Conservation (phyloP, 352 stramenopile genomes). For the Globisporangium ultimum region DNA sequence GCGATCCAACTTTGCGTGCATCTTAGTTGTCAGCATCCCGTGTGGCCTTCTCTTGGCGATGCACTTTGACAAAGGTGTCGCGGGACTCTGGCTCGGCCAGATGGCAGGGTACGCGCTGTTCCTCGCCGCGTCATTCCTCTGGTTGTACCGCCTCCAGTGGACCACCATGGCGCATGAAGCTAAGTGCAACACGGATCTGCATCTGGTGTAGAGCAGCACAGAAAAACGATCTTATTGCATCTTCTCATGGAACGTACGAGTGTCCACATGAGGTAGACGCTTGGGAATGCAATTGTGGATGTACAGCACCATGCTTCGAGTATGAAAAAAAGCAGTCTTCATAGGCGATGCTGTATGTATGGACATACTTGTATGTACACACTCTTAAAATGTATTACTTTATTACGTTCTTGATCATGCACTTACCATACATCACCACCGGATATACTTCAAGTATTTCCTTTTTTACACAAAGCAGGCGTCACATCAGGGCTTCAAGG, state of each 20-base stretch:
- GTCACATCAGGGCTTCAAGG: background rate
- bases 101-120: constrained; percentile 14
- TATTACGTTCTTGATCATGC: too few relatives aligned
- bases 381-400: too few relatives aligned
- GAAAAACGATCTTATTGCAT: too few relatives aligned
- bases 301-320: too few relatives aligned
- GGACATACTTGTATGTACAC: too few relatives aligned
- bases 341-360: too few relatives aligned
- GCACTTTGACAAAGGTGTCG: constrained; percentile 13
- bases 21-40: constrained; percentile 22
- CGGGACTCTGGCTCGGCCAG: constrained; percentile 24
- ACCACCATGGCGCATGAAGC: constrained; percentile 8
- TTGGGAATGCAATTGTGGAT: too few relatives aligned
- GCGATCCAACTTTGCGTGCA: constrained; percentile 16
- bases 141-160: constrained; percentile 15
- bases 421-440: too few relatives aligned
- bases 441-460: background rate
- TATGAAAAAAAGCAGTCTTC: too few relatives aligned
- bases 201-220: background rate
- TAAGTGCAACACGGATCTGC: constrained; percentile 13
- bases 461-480: background rate
- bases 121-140: constrained; percentile 11
- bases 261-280: too few relatives aligned
- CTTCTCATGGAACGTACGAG: too few relatives aligned
- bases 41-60: constrained; percentile 19